Conservation (phyloP, 306 rosid species). For the Albizia julibrissin region DNA sequence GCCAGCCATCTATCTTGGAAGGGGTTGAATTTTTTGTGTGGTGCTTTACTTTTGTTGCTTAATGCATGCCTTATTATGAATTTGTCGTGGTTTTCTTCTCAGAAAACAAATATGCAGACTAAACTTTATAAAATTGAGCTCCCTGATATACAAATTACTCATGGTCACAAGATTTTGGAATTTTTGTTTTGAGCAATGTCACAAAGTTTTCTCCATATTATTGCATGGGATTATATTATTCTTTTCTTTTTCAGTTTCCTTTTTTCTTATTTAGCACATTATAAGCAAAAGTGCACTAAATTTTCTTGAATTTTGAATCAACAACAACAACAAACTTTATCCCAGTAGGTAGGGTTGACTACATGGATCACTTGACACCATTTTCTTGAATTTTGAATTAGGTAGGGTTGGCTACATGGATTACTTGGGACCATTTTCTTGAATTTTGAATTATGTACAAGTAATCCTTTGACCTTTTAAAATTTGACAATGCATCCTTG, state of each 20-base stretch:
- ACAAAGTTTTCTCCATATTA: neutral
- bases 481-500: neutral
- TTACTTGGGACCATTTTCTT: neutral
- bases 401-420: neutral
- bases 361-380: neutral
- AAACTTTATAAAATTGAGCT: conserved; percentile 5
- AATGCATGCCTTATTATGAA: neutral
- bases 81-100: neutral
- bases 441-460: neutral
- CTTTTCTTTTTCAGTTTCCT: neutral
- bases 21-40: conserved; percentile 16
- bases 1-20: conserved; percentile 28
- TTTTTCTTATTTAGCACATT: neutral
- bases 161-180: neutral
- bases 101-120: conserved; percentile 2
- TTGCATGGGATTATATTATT: neutral
- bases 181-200: conserved; percentile 2
- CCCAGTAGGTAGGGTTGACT: no score
- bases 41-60: conserved; percentile 19
- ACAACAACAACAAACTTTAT: no score
- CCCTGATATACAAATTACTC: neutral
- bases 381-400: neutral
- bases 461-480: neutral
- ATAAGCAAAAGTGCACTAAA: neutral
- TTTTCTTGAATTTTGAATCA: neutral